Conservation (phyloP, 2,329 filamentous ascomycete genomes). For the Pseudocercospora ulei region DNA sequence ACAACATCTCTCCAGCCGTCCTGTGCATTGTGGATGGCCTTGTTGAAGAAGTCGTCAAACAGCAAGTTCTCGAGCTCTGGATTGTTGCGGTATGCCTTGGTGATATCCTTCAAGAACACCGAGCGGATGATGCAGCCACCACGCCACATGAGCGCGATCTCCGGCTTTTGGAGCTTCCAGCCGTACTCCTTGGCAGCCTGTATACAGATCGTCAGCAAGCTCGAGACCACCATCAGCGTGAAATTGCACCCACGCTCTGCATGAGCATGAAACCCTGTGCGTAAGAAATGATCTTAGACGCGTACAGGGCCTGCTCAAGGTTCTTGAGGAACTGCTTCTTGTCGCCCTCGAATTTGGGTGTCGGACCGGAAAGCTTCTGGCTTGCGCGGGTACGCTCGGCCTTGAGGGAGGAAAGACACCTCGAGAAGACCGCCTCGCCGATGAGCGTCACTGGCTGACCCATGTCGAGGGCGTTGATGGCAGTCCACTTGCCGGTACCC, state of each 20-base stretch:
- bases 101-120: slow-evolving; percentile 99
- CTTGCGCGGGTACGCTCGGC: slow-evolving; percentile 78
- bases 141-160: slow-evolving; percentile 99
- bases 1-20: slow-evolving; percentile 80
- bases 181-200: slow-evolving; percentile 88
- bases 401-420: slow-evolving; percentile 92
- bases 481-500: slow-evolving; percentile 99
- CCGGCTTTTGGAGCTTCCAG: slow-evolving; percentile 99
- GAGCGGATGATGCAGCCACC: slow-evolving; percentile 99
- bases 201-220: slow-evolving; percentile 12
- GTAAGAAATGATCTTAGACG: slow-evolving; percentile 99
- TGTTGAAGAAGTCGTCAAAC: slow-evolving; percentile 99
- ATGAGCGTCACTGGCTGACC: slow-evolving; percentile 98
- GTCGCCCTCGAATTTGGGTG: slow-evolving; percentile 74
- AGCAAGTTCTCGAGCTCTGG: slow-evolving; percentile 94
- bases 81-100: slow-evolving; percentile 86
- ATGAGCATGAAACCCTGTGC: slow-evolving; percentile 99
- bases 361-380: slow-evolving; percentile 65
- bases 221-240: slow-evolving; percentile 3
- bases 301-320: slow-evolving; percentile 96
- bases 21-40: slow-evolving; percentile 95
- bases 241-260: slow-evolving; percentile 62
- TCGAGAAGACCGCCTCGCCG: slow-evolving; percentile 88
- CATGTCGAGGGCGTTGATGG: slow-evolving; percentile 95
- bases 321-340: slow-evolving; percentile 89